These are phyloP conservation scores for Penicillium sp. DNA, from an alignment of 2,329 filamentous ascomycete genomes.

Conservation along the genomic window DNA sequence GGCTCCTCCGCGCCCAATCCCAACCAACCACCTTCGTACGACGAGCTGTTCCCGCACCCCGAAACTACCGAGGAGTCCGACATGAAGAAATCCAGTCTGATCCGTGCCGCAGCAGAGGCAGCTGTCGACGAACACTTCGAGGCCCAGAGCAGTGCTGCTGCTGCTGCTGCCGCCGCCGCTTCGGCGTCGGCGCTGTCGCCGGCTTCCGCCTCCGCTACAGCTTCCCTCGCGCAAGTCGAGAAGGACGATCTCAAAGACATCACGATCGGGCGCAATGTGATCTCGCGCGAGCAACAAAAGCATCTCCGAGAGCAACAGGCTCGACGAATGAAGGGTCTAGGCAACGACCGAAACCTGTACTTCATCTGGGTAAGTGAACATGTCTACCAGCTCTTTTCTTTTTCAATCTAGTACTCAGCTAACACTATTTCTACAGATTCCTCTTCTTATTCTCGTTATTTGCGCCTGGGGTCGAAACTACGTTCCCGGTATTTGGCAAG, in stretches of 20 bases:
- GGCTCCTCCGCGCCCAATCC: conserved; percentile 46
- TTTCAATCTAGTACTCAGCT: conserved; percentile 18
- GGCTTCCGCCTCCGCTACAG: conserved; percentile 16
- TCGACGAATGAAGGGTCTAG: conserved; percentile 48
- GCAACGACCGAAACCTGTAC: conserved; percentile 52
- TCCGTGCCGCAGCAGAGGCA: conserved; percentile 45
- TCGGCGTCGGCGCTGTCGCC: conserved; percentile 14
- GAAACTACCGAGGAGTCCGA: conserved; percentile 35
- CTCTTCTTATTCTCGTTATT: conserved; percentile 46
- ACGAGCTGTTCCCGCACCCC: conserved; percentile 67
- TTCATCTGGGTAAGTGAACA: conserved; percentile 50
- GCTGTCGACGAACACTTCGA: conserved; percentile 47
- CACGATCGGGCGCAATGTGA: conserved; percentile 42
- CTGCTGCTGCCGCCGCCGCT: conserved; percentile 12
- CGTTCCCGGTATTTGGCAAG: conserved; percentile 42
- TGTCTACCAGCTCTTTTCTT: not conserved
- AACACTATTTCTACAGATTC: conserved; percentile 36
- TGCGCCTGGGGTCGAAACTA: conserved; percentile 46
- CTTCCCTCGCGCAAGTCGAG: conserved; percentile 21
- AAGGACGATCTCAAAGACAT: conserved; percentile 41
- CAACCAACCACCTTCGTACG: conserved; percentile 68
- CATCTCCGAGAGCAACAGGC: conserved; percentile 47
- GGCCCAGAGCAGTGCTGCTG: conserved; percentile 28
- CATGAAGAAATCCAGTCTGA: conserved; percentile 43
- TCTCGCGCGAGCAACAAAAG: conserved; percentile 47